These are phyloP conservation scores for Phytopythium litorale DNA, from an alignment of 352 stramenopile species.

Conservation along the genomic window DNA sequence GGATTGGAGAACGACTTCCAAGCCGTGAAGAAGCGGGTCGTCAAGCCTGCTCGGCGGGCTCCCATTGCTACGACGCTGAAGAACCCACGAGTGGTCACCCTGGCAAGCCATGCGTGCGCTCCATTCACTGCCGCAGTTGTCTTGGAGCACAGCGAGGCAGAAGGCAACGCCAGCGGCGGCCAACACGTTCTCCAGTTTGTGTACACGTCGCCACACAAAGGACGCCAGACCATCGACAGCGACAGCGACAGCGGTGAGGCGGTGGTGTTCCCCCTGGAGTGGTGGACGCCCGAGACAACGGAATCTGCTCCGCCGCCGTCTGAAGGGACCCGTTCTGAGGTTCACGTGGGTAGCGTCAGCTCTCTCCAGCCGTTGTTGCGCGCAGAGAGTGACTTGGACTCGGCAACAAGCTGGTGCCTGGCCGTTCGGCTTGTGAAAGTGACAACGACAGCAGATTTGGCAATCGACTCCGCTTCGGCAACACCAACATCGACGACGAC, in stretches of 20 bases:
- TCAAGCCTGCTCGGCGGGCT: constrained; percentile 19
- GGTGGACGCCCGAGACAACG: constrained; percentile 1
- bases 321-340: constrained; percentile 1
- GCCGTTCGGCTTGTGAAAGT: constrained; percentile 17
- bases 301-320: neutral
- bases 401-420: constrained; percentile 6
- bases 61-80: constrained; percentile 5
- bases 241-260: neutral
- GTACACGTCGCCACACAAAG: neutral
- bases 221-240: constrained; percentile 1
- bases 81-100: constrained; percentile 6
- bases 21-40: constrained; percentile 36
- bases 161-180: neutral
- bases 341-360: constrained; percentile 15
- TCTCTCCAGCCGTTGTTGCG: constrained; percentile 10
- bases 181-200: neutral
- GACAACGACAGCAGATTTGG: neutral
- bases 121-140: constrained; percentile 12
- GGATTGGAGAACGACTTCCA: constrained; percentile 36
- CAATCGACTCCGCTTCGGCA: constrained; percentile 3
- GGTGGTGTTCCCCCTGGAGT: constrained; percentile 8
- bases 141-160: neutral
- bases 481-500: constrained; percentile 2
- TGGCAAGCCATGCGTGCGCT: constrained; percentile 16
- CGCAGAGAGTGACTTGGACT: neutral